Evolutionary conservation across 2,329 filamentous ascomycete genomes (phyloP).

Genomic region (Teratosphaeria nubilosa): DNA sequence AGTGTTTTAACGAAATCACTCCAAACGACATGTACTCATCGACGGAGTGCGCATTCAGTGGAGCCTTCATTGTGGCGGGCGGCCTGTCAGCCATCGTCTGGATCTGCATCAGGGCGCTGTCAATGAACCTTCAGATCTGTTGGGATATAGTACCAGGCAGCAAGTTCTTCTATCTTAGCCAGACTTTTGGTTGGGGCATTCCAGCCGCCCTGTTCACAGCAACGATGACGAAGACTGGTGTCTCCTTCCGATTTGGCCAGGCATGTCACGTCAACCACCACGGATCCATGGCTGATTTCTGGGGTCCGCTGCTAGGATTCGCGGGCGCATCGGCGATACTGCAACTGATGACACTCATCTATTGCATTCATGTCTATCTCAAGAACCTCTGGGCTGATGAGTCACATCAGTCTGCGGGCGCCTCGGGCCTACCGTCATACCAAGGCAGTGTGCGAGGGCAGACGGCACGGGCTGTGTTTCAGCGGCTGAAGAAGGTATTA

Average conservation of each 20-base stretch:
- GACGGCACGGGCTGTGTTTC: slow-evolving; percentile 78
- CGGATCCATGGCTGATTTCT: slow-evolving; percentile 74
- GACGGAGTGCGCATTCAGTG: slow-evolving; percentile 76
- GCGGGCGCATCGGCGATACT: slow-evolving; percentile 65
- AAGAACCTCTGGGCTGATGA: slow-evolving; percentile 65
- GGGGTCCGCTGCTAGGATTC: slow-evolving; percentile 78
- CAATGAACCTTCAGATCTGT: slow-evolving; percentile 92
- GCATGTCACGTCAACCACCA: slow-evolving; percentile 92
- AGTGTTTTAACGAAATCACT: slow-evolving; percentile 85
- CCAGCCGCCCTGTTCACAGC: slow-evolving; percentile 65
- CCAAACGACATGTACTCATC: slow-evolving; percentile 84
- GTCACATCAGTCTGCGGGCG: slow-evolving; percentile 48
- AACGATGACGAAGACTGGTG: slow-evolving; percentile 74
- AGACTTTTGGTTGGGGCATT: slow-evolving; percentile 74
- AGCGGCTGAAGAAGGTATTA: slow-evolving; percentile 74
- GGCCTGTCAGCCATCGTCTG: slow-evolving; percentile 79
- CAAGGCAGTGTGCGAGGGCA: slow-evolving; percentile 66
- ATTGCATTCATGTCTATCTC: slow-evolving; percentile 93
- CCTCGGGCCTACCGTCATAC: slow-evolving; percentile 59
- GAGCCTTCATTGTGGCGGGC: slow-evolving; percentile 74
- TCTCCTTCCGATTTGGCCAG: slow-evolving; percentile 85
- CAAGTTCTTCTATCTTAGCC: slow-evolving; percentile 78
- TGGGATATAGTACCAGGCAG: slow-evolving; percentile 88
- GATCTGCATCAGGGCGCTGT: slow-evolving; percentile 81
- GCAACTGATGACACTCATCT: slow-evolving; percentile 71